Evolutionary conservation across 345 rosid species (phyloP), one percentile per base, ranked within the genome.

Genomic region (Trapa incisa): DNA sequence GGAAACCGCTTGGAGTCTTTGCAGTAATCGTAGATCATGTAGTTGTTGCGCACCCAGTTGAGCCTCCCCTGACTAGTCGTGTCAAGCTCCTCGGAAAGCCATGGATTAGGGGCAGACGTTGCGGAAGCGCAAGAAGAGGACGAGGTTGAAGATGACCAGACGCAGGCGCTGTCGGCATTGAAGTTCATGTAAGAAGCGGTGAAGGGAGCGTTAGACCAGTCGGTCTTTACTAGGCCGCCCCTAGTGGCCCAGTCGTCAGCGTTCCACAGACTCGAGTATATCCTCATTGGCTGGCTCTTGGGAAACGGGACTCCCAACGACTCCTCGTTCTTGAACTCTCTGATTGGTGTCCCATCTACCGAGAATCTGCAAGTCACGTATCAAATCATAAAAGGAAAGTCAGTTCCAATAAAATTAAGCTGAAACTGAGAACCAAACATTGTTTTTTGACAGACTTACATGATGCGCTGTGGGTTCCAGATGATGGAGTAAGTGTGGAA

Each of bases 221-320:
- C 85, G n/a, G 84, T 85, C 77, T 83, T 85, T 50, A 85, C 74
- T 12, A 77, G 77, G 12, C 87, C 85, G 22, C 87, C 89, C 68
- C 87, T 77, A 1, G 85, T 82, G 1, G 89, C 89, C 89, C 89
- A 82, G 50, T 79, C 82, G 38, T 81, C 89, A 0, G 81, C 89
- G 63, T 85, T 82, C 86, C 86, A 85, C 5, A 83, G 78, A 65
- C 87, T 82, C 0, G 89, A 85, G 57, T 77, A 80, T 64, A 85
- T 77, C 13, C 83, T 82, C 86, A 85, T 82, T 42, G 87, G 78
- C 64, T 42, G 75, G 70, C 67, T 76, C 70, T 77, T 77, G 16
- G 89, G 89, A 64, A 80, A 85, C 16, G 82, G 72, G 68, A 80
- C 79, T 5, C 85, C 83, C n/a, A 50, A 14, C 11, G 83, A 74